Evolutionary conservation across 305 asterid species (phyloP).

Genomic region (Ruellia speciosa): DNA sequence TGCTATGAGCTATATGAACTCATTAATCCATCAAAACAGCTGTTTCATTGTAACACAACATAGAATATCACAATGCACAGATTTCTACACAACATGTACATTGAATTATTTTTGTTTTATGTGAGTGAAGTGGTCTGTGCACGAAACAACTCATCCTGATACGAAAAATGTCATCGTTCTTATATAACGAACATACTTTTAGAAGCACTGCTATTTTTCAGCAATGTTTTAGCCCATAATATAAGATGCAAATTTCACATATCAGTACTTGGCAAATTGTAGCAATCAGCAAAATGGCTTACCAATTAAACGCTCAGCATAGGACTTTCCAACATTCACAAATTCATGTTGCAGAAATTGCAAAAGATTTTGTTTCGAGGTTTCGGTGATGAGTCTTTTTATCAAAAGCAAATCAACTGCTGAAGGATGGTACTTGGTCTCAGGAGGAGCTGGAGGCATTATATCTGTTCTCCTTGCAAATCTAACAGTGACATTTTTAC

Average conservation of each 20-base stretch:
- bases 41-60: no score
- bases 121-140: no score
- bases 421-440: constrained; percentile 88
- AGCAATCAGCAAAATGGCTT: constrained; percentile 24
- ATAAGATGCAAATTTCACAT: constrained; percentile 6
- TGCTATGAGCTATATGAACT: no score
- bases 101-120: no score
- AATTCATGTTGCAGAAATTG: constrained; percentile 90
- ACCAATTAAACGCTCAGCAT: constrained; percentile 85
- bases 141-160: no score
- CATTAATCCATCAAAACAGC: no score
- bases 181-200: no score
- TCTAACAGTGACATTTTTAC: constrained; percentile 59
- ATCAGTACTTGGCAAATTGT: constrained; percentile 14
- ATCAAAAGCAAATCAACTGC: constrained; percentile 90
- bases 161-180: no score
- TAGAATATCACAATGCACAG: no score
- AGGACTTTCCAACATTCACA: constrained; percentile 71
- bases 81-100: no score
- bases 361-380: constrained; percentile 57
- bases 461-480: constrained; percentile 81
- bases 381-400: constrained; percentile 79
- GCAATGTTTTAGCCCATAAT: background rate
- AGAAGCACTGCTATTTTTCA: no score
- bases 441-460: constrained; percentile 91